These are phyloP conservation scores for Gossypium australe DNA, from an alignment of 345 rosid species.

Conservation along the genomic window DNA sequence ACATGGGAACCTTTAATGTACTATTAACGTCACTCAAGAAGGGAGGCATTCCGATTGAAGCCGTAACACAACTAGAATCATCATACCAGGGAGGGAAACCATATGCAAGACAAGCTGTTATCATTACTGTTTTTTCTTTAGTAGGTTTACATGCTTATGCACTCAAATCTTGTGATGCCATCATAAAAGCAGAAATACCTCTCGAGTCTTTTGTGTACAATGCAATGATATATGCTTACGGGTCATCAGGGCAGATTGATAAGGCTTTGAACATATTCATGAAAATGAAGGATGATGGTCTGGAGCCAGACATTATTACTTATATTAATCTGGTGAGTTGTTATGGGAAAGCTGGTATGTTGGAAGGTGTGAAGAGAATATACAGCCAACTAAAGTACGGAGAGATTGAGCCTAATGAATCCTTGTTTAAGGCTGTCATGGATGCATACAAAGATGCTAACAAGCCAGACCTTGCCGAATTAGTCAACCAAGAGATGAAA, in stretches of 20 bases:
- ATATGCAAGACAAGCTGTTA: constrained; percentile 53
- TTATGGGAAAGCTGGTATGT: constrained; percentile 81
- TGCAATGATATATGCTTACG: constrained; percentile 57
- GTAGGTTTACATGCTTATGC: constrained; percentile 68
- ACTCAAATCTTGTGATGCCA: constrained; percentile 38
- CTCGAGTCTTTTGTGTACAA: constrained; percentile 58
- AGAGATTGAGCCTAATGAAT: constrained; percentile 46
- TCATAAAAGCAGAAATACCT: constrained; percentile 36
- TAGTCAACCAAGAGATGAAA: constrained; percentile 60
- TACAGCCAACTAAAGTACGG: constrained; percentile 51
- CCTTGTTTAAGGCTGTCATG: constrained; percentile 57
- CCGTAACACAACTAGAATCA: constrained; percentile 61
- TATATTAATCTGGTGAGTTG: constrained; percentile 53
- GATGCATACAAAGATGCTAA: constrained; percentile 55
- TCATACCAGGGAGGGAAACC: constrained; percentile 62
- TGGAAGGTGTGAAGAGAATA: constrained; percentile 76
- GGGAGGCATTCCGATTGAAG: constrained; percentile 68
- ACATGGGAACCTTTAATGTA: constrained; percentile 54
- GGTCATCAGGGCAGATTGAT: constrained; percentile 54
- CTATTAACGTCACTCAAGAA: constrained; percentile 65
- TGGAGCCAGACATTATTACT: constrained; percentile 72
- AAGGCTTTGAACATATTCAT: constrained; percentile 57
- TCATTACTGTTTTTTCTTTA: constrained; percentile 52
- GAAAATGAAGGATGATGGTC: constrained; percentile 79
- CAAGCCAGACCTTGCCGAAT: constrained; percentile 62